phyloP scores from a whole-genome alignment of 2,329 filamentous ascomycete genomes.

The Cryphonectria nitschkei region DNA sequence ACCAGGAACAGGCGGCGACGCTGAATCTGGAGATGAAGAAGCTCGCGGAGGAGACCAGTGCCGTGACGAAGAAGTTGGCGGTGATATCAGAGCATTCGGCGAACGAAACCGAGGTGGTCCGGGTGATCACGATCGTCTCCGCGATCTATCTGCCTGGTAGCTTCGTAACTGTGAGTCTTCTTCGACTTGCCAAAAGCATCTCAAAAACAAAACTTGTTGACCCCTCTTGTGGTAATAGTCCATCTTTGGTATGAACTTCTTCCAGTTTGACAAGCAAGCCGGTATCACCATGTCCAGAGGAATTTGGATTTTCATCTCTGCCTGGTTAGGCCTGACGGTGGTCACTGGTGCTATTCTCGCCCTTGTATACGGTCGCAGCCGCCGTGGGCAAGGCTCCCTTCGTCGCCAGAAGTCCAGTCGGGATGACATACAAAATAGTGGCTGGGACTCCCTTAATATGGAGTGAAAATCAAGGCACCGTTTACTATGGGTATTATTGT shows the following conservation, averaged over 20 bases:
- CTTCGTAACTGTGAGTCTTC: constrained; percentile 31
- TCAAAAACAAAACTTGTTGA: neutral
- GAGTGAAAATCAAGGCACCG: neutral
- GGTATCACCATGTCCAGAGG: constrained; percentile 4
- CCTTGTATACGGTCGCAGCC: constrained; percentile 12
- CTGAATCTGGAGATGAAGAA: constrained; percentile 27
- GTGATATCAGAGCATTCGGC: constrained; percentile 33
- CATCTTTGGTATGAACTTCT: constrained; percentile 32
- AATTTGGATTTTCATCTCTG: constrained; percentile 21
- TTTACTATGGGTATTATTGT: neutral
- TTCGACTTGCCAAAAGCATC: neutral
- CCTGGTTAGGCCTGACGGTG: constrained; percentile 17
- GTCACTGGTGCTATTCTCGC: constrained; percentile 11
- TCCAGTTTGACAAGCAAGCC: constrained; percentile 23
- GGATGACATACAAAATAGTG: neutral
- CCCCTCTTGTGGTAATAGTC: constrained; percentile 5
- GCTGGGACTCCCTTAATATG: neutral
- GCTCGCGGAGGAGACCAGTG: constrained; percentile 29
- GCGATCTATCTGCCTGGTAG: constrained; percentile 35
- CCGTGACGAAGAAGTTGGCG: constrained; percentile 31
- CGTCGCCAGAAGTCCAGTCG: neutral
- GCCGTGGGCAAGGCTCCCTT: neutral
- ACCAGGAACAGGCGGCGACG: constrained; percentile 25
- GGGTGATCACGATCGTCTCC: constrained; percentile 35
- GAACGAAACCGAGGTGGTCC: constrained; percentile 34